Conservation (phyloP, 179 eudicot genomes). For the Silene coronaria region DNA sequence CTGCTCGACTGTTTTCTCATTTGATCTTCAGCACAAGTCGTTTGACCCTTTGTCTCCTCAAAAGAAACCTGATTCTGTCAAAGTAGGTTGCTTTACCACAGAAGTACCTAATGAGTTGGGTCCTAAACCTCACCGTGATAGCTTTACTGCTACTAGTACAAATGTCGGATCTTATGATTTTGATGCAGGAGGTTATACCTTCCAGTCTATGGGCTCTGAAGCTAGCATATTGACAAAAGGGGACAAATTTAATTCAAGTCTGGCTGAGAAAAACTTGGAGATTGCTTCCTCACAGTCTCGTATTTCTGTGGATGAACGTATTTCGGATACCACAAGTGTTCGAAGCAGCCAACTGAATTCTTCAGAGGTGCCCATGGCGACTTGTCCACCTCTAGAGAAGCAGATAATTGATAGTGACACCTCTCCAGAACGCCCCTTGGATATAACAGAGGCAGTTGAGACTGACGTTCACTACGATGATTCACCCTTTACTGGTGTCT, state of each 20-base stretch:
- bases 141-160: constrained; percentile 26
- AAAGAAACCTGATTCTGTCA: constrained; percentile 20
- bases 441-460: constrained; percentile 40
- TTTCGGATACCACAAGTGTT: constrained; percentile 21
- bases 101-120: constrained; percentile 18
- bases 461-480: constrained; percentile 39
- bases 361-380: constrained; percentile 27
- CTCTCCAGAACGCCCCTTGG: constrained; percentile 32
- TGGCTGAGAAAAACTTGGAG: constrained; percentile 29
- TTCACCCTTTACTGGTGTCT: constrained; percentile 22
- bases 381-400: constrained; percentile 36
- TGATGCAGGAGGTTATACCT: constrained; percentile 35
- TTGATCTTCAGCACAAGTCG: constrained; percentile 35
- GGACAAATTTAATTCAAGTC: constrained; percentile 25
- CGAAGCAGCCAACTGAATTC: constrained; percentile 25
- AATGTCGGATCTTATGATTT: constrained; percentile 43
- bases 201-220: constrained; percentile 35
- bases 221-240: constrained; percentile 27
- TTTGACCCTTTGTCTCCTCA: constrained; percentile 27
- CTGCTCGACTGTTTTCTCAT: constrained; percentile 40
- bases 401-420: constrained; percentile 22
- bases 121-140: constrained; percentile 13
- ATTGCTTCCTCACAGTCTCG: constrained; percentile 30
- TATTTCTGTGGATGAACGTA: constrained; percentile 25
- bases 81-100: constrained; percentile 13